Base-by-base conservation (phyloP, 495 filamentous ascomycete genomes). In the Penicillium bialowiezense region DNA sequence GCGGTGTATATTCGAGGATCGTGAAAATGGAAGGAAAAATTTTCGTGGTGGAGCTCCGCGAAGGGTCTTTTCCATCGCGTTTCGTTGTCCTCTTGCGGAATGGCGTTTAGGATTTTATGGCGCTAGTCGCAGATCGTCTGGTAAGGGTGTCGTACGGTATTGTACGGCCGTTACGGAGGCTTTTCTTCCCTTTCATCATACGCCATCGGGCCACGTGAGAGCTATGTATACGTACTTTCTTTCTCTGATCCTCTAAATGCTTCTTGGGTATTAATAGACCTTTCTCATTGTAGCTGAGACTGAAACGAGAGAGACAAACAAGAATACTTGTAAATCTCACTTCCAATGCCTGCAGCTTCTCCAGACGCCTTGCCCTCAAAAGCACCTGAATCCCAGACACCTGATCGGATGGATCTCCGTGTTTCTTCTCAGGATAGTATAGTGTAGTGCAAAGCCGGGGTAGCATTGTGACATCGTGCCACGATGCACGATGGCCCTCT, bases 11-110 rank as follows among this genome's bases (percentile, higher is more conserved):
- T n/a, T n/a, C n/a, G n/a, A n/a, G n/a, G n/a, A n/a, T 26, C 23
- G 4, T 26, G 23, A 26, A 26, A 41, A n/a, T n/a, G n/a, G n/a
- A 46, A 51, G 23, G 45, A 55, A 61, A 56, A 48, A 46, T 53
- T 63, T 54, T 57, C 31, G 14, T 13, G 41, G 56, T 53, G 52
- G 51, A 51, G 32, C 41, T 52, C 48, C 44, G 33, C 24, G 26
- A 46, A 58, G 50, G 55, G 58, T 62, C 34, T 41, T 51, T 46
- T 53, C 37, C 44, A 52, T 45, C 41, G 55, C 59, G 54, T 51
- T 58, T 55, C 34, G 48, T 28, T 63, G 40, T 35, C 60, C 54
- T 40, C 43, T 62, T 49, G 48, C 56, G 62, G 56, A 46, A 55
- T 59, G 58, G 60, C 50, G 64, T 45, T 45, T 24, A 35, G 7